Evolutionary conservation across 805 yeast species (phyloP).

Genomic region (Candida cerambycidarum): DNA sequence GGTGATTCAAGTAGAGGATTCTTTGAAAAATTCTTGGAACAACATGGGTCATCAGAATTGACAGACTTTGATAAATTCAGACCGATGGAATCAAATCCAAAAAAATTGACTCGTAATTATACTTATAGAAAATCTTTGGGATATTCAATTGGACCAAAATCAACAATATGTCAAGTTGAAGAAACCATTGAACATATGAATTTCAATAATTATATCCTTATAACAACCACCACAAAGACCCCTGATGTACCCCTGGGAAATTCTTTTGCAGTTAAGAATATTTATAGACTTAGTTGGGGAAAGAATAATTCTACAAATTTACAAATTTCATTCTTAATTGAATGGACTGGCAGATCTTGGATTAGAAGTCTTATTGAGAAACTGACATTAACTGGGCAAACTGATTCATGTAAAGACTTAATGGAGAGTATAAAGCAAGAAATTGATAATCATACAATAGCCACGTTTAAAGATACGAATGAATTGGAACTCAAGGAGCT

Average conservation of each 20-base stretch:
- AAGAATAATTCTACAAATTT: constrained; percentile 58
- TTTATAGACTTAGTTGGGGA: constrained; percentile 76
- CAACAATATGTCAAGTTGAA: constrained; percentile 68
- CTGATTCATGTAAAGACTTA: constrained; percentile 55
- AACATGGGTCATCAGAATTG: constrained; percentile 49
- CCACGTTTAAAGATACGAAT: constrained; percentile 1
- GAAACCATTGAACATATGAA: constrained; percentile 63
- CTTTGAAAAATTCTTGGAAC: constrained; percentile 37
- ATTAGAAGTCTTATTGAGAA: constrained; percentile 85
- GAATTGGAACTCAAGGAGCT: constrained; percentile 2
- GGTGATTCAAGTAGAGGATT: constrained; percentile 52
- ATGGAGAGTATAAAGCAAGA: constrained; percentile 37
- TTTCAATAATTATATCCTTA: constrained; percentile 52
- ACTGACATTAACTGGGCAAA: constrained; percentile 80
- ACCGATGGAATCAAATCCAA: constrained; percentile 36
- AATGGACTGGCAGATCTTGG: constrained; percentile 94
- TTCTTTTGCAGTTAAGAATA: constrained; percentile 72
- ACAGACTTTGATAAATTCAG: constrained; percentile 36
- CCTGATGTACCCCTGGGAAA: constrained; percentile 96
- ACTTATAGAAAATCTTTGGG: constrained; percentile 73
- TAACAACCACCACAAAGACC: constrained; percentile 65
- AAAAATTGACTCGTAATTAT: constrained; percentile 50
- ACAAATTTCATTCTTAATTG: constrained; percentile 67
- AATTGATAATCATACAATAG: constrained; percentile 13
- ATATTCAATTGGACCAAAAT: constrained; percentile 89